These are phyloP conservation scores for Malbranchea cinnamomea DNA, from an alignment of 2,329 filamentous ascomycete genomes.

Conservation along the genomic window DNA sequence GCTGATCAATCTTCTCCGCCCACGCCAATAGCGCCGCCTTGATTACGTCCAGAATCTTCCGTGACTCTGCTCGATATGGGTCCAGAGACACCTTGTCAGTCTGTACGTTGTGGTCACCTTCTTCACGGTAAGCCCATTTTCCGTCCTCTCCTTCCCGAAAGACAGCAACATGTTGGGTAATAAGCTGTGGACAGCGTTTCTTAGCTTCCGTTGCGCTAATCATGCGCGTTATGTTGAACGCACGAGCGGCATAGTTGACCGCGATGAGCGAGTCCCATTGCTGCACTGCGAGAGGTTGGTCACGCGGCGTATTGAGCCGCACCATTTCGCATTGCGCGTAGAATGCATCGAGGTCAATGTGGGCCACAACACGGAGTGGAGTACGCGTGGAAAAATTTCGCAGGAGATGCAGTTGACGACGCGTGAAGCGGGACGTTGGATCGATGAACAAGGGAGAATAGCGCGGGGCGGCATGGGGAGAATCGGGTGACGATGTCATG, in stretches of 20 bases:
- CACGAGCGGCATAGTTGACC: conserved; percentile 83
- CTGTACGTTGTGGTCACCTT: conserved; percentile 62
- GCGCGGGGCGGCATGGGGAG: no score
- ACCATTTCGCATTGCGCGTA: conserved; percentile 96
- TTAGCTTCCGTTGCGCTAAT: conserved; percentile 67
- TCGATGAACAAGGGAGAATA: no score
- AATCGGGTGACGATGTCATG: no score
- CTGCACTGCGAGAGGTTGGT: conserved; percentile 77
- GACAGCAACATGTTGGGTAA: conserved; percentile 85
- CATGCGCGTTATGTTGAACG: conserved; percentile 64
- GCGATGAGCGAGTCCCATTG: conserved; percentile 95
- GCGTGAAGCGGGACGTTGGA: conserved; percentile 68
- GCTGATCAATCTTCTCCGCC: conserved; percentile 12
- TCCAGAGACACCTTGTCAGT: conserved; percentile 91
- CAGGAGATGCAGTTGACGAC: conserved; percentile 65
- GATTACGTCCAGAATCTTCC: conserved; percentile 65
- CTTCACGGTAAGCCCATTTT: conserved; percentile 78
- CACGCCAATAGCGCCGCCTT: conserved; percentile 52
- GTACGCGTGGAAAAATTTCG: conserved; percentile 54
- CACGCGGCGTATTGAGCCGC: conserved; percentile 56
- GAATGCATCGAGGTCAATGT: conserved; percentile 93
- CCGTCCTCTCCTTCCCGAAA: conserved; percentile 77
- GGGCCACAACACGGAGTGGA: conserved; percentile 73
- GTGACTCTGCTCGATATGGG: conserved; percentile 72
- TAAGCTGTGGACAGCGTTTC: conserved; percentile 70